Percentiles rank a stretch among this genome's conserved stretches.
These are phyloP conservation scores for Fusarium chuoi DNA, from an alignment of 2,329 filamentous ascomycete genomes.

Conservation along the genomic window DNA sequence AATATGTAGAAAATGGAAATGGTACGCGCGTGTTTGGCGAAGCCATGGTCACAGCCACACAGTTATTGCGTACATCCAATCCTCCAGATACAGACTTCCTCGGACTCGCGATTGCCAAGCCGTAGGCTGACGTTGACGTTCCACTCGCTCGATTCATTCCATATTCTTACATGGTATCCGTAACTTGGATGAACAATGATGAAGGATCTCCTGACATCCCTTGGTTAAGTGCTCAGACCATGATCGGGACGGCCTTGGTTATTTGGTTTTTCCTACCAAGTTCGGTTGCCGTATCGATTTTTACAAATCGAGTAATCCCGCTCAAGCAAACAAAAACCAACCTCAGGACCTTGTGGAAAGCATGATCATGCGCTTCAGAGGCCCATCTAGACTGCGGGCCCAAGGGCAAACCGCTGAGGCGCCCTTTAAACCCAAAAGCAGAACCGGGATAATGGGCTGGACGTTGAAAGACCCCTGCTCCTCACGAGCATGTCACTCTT, in stretches of 20 bases:
- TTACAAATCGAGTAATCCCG: not conserved
- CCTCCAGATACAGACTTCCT: conserved; percentile 5
- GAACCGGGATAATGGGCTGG: conserved; percentile 17
- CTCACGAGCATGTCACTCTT: conserved; percentile 7
- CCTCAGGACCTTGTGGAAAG: not conserved
- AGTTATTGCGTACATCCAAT: conserved; percentile 23
- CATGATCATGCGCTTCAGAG: conserved; percentile 17
- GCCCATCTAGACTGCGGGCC: conserved; percentile 22
- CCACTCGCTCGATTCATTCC: conserved; percentile 20
- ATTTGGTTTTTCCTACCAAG: conserved; percentile 22
- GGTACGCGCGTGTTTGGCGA: conserved; percentile 36
- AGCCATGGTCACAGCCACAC: conserved; percentile 39
- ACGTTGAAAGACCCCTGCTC: conserved; percentile 23
- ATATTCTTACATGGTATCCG: not conserved
- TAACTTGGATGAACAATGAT: conserved; percentile 7
- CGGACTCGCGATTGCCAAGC: conserved; percentile 36
- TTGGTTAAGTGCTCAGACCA: conserved; percentile 19
- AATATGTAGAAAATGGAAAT: conserved; percentile 14
- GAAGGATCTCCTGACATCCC: not conserved
- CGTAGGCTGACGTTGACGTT: conserved; percentile 41
- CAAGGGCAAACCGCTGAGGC: conserved; percentile 12
- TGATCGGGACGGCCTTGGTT: conserved; percentile 8
- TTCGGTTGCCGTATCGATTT: not conserved
- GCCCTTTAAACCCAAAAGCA: conserved; percentile 16
- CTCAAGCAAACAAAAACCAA: conserved; percentile 10